Percentiles rank a stretch among this genome's conserved stretches.
phyloP scores from a whole-genome alignment of 2,329 filamentous ascomycete genomes.

The Cladobotryum protrusum region DNA sequence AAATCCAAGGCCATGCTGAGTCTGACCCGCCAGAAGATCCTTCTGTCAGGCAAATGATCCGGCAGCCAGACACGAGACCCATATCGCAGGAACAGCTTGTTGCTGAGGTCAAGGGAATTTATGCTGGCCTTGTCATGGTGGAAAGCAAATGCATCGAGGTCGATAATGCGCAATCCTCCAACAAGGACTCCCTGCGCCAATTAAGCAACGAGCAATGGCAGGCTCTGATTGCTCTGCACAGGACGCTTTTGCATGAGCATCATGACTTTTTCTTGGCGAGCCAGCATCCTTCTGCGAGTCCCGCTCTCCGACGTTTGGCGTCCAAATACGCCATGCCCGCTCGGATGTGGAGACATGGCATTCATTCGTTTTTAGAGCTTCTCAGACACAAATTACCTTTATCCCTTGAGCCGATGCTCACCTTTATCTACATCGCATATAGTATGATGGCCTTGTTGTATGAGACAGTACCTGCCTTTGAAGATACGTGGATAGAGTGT shows the following conservation, averaged over 20 bases:
- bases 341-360: constrained; percentile 89
- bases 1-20: not conserved
- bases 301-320: constrained; percentile 60
- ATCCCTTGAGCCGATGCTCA: constrained; percentile 81
- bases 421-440: constrained; percentile 84
- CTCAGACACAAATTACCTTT: constrained; percentile 67
- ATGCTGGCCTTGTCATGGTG: constrained; percentile 76
- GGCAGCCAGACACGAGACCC: constrained; percentile 55
- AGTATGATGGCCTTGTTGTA: constrained; percentile 83
- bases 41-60: constrained; percentile 11
- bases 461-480: constrained; percentile 76
- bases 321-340: constrained; percentile 87
- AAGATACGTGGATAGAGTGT: constrained; percentile 91
- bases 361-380: constrained; percentile 77
- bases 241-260: constrained; percentile 74
- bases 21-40: constrained; percentile 8
- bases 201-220: constrained; percentile 72
- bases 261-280: constrained; percentile 82
- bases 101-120: constrained; percentile 77
- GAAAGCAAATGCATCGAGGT: constrained; percentile 85
- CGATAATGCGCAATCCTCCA: constrained; percentile 54
- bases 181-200: constrained; percentile 35
- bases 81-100: constrained; percentile 75
- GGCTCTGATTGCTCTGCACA: constrained; percentile 72
- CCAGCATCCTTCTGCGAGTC: constrained; percentile 74